Evolutionary conservation across 2,329 filamentous ascomycete species (phyloP).

Genomic region (Fusarium sp.): DNA sequence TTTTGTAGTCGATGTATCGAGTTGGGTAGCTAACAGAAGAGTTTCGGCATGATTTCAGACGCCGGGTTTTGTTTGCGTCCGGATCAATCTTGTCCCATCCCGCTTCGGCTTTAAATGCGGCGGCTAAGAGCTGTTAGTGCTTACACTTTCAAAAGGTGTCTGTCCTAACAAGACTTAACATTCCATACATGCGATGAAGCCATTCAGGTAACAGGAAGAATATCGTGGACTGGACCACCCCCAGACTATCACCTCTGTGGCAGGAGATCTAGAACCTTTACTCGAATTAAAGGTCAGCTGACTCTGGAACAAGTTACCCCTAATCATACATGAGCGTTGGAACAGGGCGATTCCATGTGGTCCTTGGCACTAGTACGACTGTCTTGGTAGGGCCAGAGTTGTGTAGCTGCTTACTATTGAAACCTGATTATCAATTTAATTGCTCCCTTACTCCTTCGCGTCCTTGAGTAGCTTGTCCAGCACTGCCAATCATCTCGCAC

Average conservation of each 20-base stretch:
- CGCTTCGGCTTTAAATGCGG: neutral
- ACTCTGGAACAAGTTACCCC: neutral
- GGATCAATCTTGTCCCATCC: neutral
- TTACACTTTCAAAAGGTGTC: neutral
- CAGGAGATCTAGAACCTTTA: neutral
- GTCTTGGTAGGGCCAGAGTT: neutral
- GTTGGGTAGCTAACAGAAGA: neutral
- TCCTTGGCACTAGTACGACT: neutral
- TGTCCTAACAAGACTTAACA: neutral
- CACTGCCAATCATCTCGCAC: neutral
- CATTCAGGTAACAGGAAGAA: neutral
- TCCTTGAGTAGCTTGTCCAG: neutral
- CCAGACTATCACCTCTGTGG: neutral
- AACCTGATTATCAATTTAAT: neutral
- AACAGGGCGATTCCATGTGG: neutral
- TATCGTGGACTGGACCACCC: neutral
- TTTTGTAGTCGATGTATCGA: neutral
- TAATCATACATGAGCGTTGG: neutral
- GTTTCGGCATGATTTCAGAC: neutral
- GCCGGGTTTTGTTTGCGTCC: neutral
- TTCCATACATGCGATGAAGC: neutral
- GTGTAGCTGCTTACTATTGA: neutral
- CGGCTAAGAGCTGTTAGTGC: neutral
- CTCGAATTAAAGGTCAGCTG: neutral
- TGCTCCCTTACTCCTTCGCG: neutral